Percentiles rank a stretch among this genome's conserved stretches.
Evolutionary conservation across 2,329 filamentous ascomycete species (phyloP).

Genomic region (Trichoderma sp.): DNA sequence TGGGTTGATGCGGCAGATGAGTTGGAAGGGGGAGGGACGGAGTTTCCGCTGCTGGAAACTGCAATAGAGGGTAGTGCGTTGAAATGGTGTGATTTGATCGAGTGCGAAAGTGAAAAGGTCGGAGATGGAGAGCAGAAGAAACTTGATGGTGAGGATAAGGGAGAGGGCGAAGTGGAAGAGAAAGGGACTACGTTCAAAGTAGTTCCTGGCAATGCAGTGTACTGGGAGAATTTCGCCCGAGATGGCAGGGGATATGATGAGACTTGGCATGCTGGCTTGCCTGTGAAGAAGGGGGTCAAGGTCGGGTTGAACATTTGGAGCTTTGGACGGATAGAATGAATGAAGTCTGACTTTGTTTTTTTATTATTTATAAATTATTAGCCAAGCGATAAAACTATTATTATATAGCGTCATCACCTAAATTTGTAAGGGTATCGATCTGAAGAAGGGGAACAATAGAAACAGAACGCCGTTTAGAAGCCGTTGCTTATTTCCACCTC

Average conservation of each 20-base stretch:
- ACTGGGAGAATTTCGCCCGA: constrained; percentile 58
- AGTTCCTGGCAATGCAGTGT: constrained; percentile 55
- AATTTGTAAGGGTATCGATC: not conserved
- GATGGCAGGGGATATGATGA: constrained; percentile 54
- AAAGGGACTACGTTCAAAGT: constrained; percentile 49
- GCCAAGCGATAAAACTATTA: not conserved
- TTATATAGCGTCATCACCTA: not conserved
- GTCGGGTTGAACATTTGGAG: constrained; percentile 61
- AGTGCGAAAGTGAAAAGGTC: constrained; percentile 37
- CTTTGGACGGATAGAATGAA: constrained; percentile 39
- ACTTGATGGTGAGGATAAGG: constrained; percentile 12
- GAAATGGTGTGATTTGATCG: constrained; percentile 52
- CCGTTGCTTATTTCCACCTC: constrained; percentile 30
- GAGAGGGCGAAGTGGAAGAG: constrained; percentile 9
- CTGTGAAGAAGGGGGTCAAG: constrained; percentile 52
- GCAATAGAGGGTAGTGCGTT: constrained; percentile 29
- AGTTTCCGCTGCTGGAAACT: constrained; percentile 48
- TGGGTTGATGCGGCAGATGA: constrained; percentile 46
- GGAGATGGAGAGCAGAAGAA: not conserved
- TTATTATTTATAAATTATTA: not conserved
- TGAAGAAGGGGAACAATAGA: not conserved
- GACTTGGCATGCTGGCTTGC: constrained; percentile 57
- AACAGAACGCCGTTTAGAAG: not conserved
- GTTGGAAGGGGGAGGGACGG: constrained; percentile 50
- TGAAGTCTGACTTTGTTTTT: not conserved